Evolutionary conservation across 345 rosid species (phyloP).

Genomic region (Nasturtium officinale): DNA sequence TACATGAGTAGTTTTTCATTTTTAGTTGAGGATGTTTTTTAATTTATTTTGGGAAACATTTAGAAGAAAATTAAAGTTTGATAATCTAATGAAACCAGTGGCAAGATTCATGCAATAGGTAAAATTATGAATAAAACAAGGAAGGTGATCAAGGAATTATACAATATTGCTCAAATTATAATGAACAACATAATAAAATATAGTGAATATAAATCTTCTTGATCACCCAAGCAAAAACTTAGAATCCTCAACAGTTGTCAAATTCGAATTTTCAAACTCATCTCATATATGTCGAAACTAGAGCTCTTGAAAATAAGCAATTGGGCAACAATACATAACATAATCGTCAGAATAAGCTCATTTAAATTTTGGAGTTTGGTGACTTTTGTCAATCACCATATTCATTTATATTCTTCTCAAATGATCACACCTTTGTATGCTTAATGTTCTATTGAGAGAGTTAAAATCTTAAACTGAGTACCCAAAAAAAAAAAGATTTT

Average conservation of each 20-base stretch:
- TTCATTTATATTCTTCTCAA: not conserved
- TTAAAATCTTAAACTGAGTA: too few relatives aligned
- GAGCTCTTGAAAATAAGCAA: not conserved
- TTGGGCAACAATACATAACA: not conserved
- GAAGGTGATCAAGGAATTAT: not conserved
- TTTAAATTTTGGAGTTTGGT: not conserved
- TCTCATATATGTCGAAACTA: not conserved
- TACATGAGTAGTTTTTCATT: too few relatives aligned
- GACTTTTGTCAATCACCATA: not conserved
- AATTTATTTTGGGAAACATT: too few relatives aligned
- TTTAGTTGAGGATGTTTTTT: not conserved
- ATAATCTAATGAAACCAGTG: not conserved
- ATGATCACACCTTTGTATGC: too few relatives aligned
- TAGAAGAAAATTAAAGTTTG: not conserved
- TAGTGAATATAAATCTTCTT: not conserved
- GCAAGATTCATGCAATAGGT: conserved; percentile 1
- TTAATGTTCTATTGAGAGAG: too few relatives aligned
- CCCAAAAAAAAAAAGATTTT: not conserved
- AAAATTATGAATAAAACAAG: not conserved
- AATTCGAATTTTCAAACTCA: too few relatives aligned
- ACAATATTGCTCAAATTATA: not conserved
- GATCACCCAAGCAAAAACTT: not conserved
- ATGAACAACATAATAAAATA: not conserved
- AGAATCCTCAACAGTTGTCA: not conserved
- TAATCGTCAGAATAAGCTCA: not conserved